These are phyloP conservation scores for Colletotrichum higginsianum DNA, from an alignment of 2,329 filamentous ascomycete genomes.

Conservation along the genomic window DNA sequence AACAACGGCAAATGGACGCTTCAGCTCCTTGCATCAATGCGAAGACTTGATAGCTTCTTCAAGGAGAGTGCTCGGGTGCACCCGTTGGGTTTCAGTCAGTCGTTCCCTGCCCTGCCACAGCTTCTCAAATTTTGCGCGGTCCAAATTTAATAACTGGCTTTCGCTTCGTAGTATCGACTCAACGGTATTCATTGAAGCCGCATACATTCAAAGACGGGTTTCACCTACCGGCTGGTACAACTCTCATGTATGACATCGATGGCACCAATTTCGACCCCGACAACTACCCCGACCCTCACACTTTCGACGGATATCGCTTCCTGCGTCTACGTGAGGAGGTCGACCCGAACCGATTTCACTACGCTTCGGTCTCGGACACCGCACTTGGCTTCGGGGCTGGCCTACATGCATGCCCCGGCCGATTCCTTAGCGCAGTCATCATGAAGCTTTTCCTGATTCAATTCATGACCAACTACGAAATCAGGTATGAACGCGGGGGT, in stretches of 20 bases:
- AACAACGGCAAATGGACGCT: not conserved
- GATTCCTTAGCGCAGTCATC: not conserved
- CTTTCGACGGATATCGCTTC: conserved; percentile 11
- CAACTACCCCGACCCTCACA: conserved; percentile 5
- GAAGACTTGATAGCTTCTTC: conserved; percentile 16
- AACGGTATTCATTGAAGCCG: not conserved
- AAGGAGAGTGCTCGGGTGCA: conserved; percentile 10
- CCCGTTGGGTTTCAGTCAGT: conserved; percentile 7
- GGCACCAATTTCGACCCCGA: conserved; percentile 1
- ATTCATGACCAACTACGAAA: conserved; percentile 6
- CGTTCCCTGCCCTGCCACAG: no score
- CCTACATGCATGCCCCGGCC: conserved; percentile 9
- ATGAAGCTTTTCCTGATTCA: conserved; percentile 10
- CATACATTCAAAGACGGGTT: conserved; percentile 16
- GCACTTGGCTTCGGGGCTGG: not conserved
- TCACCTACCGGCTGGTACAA: conserved; percentile 4
- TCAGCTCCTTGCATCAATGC: conserved; percentile 14
- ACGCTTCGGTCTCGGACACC: conserved; percentile 9
- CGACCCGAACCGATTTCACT: conserved; percentile 9
- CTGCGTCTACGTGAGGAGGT: conserved; percentile 1
- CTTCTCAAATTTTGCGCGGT: not conserved
- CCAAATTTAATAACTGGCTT: no score
- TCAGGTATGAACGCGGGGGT: not conserved
- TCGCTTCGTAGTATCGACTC: not conserved
- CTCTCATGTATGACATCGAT: not conserved